These are phyloP conservation scores for Candida parachauliodes DNA, from an alignment of 805 yeast genomes.

Conservation along the genomic window DNA sequence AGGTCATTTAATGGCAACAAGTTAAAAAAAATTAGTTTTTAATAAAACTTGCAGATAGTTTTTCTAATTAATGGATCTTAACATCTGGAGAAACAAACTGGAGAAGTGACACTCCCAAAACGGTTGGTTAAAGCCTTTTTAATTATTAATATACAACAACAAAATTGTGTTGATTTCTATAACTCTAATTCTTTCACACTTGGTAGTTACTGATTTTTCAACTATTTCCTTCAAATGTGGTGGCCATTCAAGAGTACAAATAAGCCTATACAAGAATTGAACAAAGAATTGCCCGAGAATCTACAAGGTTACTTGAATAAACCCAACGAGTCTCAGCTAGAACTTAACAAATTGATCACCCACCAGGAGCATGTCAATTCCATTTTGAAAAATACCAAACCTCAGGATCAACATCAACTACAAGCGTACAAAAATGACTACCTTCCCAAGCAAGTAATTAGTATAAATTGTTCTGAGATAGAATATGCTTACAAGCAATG, in stretches of 20 bases:
- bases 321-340: background rate
- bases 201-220: background rate
- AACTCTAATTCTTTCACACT: background rate
- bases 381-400: background rate
- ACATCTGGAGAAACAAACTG: no score
- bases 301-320: constrained; percentile 31
- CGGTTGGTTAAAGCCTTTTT: no score
- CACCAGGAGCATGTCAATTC: background rate
- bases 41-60: no score
- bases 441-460: constrained; percentile 20
- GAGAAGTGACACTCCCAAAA: no score
- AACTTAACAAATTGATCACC: background rate
- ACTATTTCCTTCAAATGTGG: constrained; percentile 10
- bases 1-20: no score
- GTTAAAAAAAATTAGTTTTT: no score
- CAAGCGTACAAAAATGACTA: constrained; percentile 25
- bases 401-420: background rate
- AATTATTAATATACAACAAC: no score
- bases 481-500: constrained; percentile 1
- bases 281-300: constrained; percentile 31
- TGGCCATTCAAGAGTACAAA: constrained; percentile 27
- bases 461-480: constrained; percentile 39
- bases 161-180: no score
- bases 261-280: constrained; percentile 24
- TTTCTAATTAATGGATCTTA: no score